Base-by-base conservation (phyloP, 228 moss, liverwort and hornwort genomes). In the Sphagnum fallax region DNA sequence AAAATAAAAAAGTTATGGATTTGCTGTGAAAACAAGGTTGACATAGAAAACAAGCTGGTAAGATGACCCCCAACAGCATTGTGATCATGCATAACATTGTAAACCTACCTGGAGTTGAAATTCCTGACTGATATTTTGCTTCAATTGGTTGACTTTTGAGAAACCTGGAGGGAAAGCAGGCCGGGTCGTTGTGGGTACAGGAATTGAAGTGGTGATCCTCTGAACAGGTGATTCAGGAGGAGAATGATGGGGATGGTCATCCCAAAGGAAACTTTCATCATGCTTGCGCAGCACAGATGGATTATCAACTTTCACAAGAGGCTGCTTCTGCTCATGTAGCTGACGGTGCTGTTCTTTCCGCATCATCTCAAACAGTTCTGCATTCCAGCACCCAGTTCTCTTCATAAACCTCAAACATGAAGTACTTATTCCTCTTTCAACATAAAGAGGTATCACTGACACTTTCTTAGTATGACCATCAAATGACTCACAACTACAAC, bases 141-240 rank as follows among this genome's bases (percentile, higher is more conserved):
- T 82, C 63, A 77, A 85, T 74, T 84, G 92, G 65, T 82, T 71
- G 77, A 86, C 77, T 85, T 92, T 98, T 71, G 87, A 90, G 88
- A 98, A 98, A 74, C 98, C 98, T 75, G 98, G 98, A 75, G 98
- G 98, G 73, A 98, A 88, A 61, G 92, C 94, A 83, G 92, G 98
- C 61, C 98, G 89, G 68, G 98, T 87, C 69, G 84, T 89, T 50
- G 90, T 82, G 63, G 92, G 79, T 67, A 50, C 81, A 69, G 82
- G 79, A 53, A 69, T 73, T 65, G 78, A 71, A 55, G 53, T 69
- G 66, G 82, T 77, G 32, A 32, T 32, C 74, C 80, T 84, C 74
- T 62, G 71, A 51, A 71, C 62, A 52, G 87, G 87, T 50, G 86
- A 87, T 55, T 63, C 76, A 16, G 87, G 87, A 73, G 87, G 87